Base-by-base conservation (phyloP, 768 basidiomycete species). In the Leccinum disarticulatum region DNA sequence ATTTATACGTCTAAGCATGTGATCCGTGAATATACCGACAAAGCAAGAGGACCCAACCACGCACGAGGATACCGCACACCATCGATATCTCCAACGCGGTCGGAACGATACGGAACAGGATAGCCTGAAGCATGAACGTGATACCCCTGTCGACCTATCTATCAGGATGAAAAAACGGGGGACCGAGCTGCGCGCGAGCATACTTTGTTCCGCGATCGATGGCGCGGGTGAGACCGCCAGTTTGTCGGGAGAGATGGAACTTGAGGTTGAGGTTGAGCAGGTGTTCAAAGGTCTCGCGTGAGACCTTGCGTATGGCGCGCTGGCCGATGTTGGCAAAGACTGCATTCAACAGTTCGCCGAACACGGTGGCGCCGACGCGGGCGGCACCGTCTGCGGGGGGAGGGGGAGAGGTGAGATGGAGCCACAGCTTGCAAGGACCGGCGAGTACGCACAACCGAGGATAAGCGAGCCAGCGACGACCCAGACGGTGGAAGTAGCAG, bases 141-240 rank as follows among this genome's bases (percentile, higher is more conserved):
- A 99, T 98, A 38, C 97, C 97, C 74, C 95, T 98, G 66, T 30
- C 1, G 50, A 52, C 17, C 36, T 1, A 11, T 63, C 22, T 1
- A 11, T 63, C 22, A 61, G 47, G 15, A 46, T n/a, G n/a, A 27
- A 27, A 53, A 22, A 2, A 43, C 36, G 0, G 27, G 25, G 27
- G 31, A 15, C 8, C 10, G 22, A 50, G 38, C 51, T 17, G 22
- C 3, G 15, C 1, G 7, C 13, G 52, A 11, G 70, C 82, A 67
- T 65, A 97, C 94, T 98, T 99, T 33, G 97, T 98, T 33, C 97
- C 97, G 14, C 97, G 83, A 71, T 99, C 97, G 64, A 99, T 98
- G 5, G 97, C 97, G 47, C 97, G 79, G 2, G 95, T 98, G 49
- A 99, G 80, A 2, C 97, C 97, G 28, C 97, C 97, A 0, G 97